Conservation (phyloP, 2,329 filamentous ascomycete genomes). For the Pezicula neosporulosa region DNA sequence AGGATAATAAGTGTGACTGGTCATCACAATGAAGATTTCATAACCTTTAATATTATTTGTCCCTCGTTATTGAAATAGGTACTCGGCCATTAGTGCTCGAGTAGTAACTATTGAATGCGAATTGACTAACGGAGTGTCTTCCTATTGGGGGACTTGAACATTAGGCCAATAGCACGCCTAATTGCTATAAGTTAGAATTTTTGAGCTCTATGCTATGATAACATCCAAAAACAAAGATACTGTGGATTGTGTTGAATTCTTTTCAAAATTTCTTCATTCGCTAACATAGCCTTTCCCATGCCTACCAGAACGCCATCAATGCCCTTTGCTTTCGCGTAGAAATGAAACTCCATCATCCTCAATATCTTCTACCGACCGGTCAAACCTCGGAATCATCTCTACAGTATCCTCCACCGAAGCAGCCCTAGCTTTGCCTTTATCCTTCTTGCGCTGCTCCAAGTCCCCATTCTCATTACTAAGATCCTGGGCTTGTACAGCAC, state of each 20-base stretch:
- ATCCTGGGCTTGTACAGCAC: slow-evolving; percentile 2
- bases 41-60: too few species aligned
- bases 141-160: too few species aligned
- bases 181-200: too few species aligned
- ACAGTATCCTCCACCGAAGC: slow-evolving; percentile 44
- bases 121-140: too few species aligned
- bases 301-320: neutral
- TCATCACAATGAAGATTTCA: too few species aligned
- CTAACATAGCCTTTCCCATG: neutral
- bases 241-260: neutral
- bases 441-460: slow-evolving; percentile 12
- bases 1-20: too few species aligned
- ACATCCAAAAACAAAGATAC: too few species aligned
- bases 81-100: too few species aligned
- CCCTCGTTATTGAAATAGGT: too few species aligned
- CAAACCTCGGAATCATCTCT: slow-evolving; percentile 35
- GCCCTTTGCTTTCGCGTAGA: neutral
- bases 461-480: slow-evolving; percentile 6
- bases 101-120: too few species aligned
- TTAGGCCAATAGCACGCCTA: too few species aligned
- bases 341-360: neutral
- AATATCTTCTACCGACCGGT: neutral
- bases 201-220: too few species aligned
- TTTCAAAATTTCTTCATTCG: neutral
- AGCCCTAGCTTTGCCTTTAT: slow-evolving; percentile 42